Evolutionary conservation across 2,329 filamentous ascomycete genomes (phyloP).

Genomic region (Samsoniella hepiali): DNA sequence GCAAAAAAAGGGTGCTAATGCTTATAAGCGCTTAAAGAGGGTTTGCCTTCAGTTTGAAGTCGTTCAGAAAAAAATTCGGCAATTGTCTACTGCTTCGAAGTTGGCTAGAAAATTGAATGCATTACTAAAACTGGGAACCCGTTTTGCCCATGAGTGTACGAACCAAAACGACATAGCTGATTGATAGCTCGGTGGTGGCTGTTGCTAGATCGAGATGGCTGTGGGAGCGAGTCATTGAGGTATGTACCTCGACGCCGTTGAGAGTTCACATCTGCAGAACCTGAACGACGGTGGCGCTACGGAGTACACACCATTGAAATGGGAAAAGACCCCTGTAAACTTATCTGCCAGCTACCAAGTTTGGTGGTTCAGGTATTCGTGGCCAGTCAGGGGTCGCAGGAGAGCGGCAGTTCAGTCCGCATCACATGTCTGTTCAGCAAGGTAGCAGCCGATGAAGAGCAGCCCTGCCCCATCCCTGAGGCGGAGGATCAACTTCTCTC

Average conservation of each 20-base stretch:
- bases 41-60: no score
- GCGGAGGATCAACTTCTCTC: not conserved
- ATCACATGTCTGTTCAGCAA: not conserved
- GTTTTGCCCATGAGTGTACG: no score
- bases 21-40: no score
- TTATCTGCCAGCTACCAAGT: not conserved
- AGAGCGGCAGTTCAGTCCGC: not conserved
- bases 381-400: not conserved
- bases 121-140: no score
- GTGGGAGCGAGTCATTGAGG: slow-evolving; percentile 12
- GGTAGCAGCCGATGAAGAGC: not conserved
- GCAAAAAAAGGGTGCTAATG: no score
- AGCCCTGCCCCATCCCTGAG: not conserved
- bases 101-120: no score
- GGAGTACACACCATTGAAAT: not conserved
- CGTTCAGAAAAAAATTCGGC: no score
- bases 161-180: not conserved
- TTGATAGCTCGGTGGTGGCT: no score
- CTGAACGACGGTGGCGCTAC: not conserved
- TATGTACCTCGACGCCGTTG: not conserved
- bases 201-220: no score
- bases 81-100: no score
- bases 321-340: not conserved
- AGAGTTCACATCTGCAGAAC: not conserved
- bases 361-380: not conserved